Percentiles rank a stretch among this genome's conserved stretches.
Conservation (phyloP, 78 protist species). For the Polysphondylium violaceum region DNA sequence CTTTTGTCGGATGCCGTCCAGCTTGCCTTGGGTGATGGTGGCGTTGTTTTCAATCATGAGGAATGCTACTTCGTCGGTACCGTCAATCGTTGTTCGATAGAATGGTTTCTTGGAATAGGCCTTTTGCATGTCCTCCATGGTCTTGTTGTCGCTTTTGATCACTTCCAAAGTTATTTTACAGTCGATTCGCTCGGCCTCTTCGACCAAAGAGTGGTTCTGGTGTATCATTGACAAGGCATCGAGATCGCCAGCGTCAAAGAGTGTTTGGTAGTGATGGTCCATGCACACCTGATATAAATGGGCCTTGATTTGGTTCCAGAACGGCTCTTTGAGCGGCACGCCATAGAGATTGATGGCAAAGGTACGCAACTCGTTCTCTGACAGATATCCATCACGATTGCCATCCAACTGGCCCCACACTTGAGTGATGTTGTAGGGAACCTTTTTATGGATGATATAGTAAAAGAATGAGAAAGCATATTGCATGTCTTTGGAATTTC, state of each 20-base stretch:
- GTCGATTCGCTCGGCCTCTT: not conserved
- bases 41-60: slow-evolving; percentile 82
- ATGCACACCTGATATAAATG: slow-evolving; percentile 18
- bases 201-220: not conserved
- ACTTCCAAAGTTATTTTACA: slow-evolving; percentile 46
- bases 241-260: not conserved
- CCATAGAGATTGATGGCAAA: slow-evolving; percentile 56
- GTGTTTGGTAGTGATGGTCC: not conserved
- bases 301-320: slow-evolving; percentile 3
- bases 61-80: slow-evolving; percentile 89
- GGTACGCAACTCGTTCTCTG: slow-evolving; percentile 83
- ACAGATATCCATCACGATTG: slow-evolving; percentile 79
- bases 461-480: slow-evolving; percentile 94
- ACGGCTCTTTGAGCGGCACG: slow-evolving; percentile 38
- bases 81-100: slow-evolving; percentile 58
- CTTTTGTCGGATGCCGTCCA: slow-evolving; percentile 84
- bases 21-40: slow-evolving; percentile 13
- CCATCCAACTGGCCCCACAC: slow-evolving; percentile 83
- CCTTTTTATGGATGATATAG: slow-evolving; percentile 82
- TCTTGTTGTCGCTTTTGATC: slow-evolving; percentile 20
- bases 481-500: slow-evolving; percentile 93
- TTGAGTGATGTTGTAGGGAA: not conserved
- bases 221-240: not conserved
- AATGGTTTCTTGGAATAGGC: slow-evolving; percentile 5
- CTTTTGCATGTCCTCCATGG: slow-evolving; percentile 26